Evolutionary conservation across 2,329 filamentous ascomycete species (phyloP), one percentile per base, ranked within the genome.

Genomic region (Trichophyton rubrum): DNA sequence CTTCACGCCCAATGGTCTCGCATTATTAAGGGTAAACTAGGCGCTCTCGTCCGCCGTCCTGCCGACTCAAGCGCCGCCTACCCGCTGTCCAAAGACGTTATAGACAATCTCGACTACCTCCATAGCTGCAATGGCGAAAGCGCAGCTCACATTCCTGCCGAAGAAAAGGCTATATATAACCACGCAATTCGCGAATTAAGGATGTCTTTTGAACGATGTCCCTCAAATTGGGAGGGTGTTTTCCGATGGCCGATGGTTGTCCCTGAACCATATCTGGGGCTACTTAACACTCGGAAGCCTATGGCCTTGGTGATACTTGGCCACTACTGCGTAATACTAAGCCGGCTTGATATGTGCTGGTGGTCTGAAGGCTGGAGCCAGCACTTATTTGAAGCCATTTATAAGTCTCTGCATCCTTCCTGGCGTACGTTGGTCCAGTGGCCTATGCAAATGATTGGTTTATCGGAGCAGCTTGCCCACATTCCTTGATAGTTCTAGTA

Each of bases 311-410:
- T 81, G 35, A 83, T 86, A 40, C 77, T 87, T 1, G 84, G 84
- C 5, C 84, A 82, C 69, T 87, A 86, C 69, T 86, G 86, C 66
- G 84, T 83, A 30, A 73, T 86, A 49, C 75, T 87, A 45, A 82
- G 83, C 65, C 78, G 78, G 38, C 76, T 85, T 63, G 82, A 86
- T 64, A 71, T 76, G 17, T 75, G 84, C 22, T 88, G 85, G 85
- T 88, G 85, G 85, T 71, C 87, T 3, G 77, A 82, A 53, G 84
- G 85, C 30, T 84, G 86, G 64, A 80, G 84, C 20, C 80, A 82
- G n/a, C 80, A 83, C 62, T 84, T 88, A 67, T 83, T 88, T 27
- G 80, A 84, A 68, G 84, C 85, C n/a, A 78, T 86, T 22, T 65
- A 67, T 57, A 59, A 60, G 41, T 62, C 61, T 3, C 40, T 69